These are phyloP conservation scores for Tolypocladium guangdongense DNA, from an alignment of 2,329 filamentous ascomycete genomes.

Conservation along the genomic window DNA sequence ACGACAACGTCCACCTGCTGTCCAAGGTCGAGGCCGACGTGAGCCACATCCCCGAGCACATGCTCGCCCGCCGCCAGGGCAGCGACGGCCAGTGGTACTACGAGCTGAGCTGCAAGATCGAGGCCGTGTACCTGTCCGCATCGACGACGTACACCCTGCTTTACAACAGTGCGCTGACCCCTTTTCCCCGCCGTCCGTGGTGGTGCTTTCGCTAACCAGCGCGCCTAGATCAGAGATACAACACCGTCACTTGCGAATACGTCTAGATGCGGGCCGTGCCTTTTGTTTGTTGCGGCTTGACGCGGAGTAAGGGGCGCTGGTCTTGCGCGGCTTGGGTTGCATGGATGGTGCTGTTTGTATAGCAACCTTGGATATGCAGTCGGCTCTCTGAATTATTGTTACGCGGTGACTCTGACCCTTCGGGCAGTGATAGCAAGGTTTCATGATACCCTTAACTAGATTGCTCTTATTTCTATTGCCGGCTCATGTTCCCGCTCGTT, in stretches of 20 bases:
- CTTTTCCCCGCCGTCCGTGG: background rate
- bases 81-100: slow-evolving; percentile 28
- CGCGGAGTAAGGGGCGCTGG: background rate
- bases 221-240: slow-evolving; percentile 24
- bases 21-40: slow-evolving; percentile 29
- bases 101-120: slow-evolving; percentile 26
- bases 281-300: background rate
- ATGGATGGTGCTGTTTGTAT: background rate
- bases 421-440: no score
- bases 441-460: no score
- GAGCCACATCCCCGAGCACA: slow-evolving; percentile 26
- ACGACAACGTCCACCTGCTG: slow-evolving; percentile 24
- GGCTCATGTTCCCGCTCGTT: no score
- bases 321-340: background rate
- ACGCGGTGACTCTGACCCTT: background rate
- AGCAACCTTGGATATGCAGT: background rate
- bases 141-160: slow-evolving; percentile 32
- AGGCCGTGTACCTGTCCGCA: slow-evolving; percentile 29
- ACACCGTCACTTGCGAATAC: slow-evolving; percentile 31
- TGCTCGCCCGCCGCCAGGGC: slow-evolving; percentile 21
- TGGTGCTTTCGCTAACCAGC: slow-evolving; percentile 8
- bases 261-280: slow-evolving; percentile 13
- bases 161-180: slow-evolving; percentile 24
- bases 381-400: no score
- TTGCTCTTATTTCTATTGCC: no score